phyloP scores from a whole-genome alignment of 2,329 filamentous ascomycete genomes.

The Diaporthe eres region DNA sequence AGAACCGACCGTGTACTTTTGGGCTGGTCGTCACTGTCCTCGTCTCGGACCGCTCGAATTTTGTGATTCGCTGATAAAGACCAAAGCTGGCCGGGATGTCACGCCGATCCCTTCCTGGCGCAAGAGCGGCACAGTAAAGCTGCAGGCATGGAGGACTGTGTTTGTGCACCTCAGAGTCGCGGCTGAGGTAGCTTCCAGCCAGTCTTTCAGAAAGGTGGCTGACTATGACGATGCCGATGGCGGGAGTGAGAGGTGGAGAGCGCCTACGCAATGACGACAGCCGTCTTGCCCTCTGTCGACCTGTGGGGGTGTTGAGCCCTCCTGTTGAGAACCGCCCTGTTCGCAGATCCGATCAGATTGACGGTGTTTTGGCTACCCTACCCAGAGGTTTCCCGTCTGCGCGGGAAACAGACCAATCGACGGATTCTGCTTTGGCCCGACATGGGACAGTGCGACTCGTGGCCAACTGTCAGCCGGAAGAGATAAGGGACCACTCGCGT shows the following conservation, averaged over 20 bases:
- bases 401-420: constrained; percentile 11
- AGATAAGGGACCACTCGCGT: constrained; percentile 17
- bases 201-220: constrained; percentile 33
- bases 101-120: constrained; percentile 23
- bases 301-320: background rate
- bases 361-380: background rate
- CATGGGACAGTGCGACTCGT: constrained; percentile 21
- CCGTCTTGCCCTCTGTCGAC: background rate
- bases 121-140: constrained; percentile 34
- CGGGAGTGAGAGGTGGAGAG: constrained; percentile 25
- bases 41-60: constrained; percentile 36
- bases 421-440: background rate
- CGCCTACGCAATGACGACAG: constrained; percentile 29
- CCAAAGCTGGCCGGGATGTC: constrained; percentile 26
- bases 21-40: constrained; percentile 15
- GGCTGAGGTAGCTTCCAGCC: constrained; percentile 23
- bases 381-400: background rate
- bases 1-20: constrained; percentile 25
- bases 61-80: constrained; percentile 40
- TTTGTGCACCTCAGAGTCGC: constrained; percentile 34
- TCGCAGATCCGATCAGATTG: constrained; percentile 10
- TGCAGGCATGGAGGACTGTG: constrained; percentile 33
- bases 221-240: constrained; percentile 39
- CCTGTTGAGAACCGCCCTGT: constrained; percentile 8
- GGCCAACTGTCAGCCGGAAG: constrained; percentile 13